Conservation (phyloP, 306 rosid species). For the Inga laurina region DNA sequence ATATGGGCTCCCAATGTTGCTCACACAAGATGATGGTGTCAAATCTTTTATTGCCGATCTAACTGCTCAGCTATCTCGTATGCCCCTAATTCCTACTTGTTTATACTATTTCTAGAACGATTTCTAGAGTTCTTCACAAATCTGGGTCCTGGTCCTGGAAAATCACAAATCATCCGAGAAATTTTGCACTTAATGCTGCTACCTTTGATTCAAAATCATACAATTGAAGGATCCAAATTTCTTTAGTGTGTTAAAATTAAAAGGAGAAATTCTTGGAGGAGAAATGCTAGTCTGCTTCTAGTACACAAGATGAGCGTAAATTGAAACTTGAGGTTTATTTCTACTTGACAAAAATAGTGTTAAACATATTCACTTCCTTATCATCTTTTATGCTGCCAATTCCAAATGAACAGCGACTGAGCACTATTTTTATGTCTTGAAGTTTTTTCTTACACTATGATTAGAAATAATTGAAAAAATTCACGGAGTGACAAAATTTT, state of each 20-base stretch:
- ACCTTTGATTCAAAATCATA: no score
- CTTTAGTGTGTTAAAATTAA: no score
- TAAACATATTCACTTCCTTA: neutral
- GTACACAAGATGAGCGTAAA: neutral
- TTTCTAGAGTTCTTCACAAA: no score
- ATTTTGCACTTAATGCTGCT: no score
- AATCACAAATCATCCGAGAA: no score
- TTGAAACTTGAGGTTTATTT: neutral
- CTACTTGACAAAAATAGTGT: neutral
- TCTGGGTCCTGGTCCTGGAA: no score
- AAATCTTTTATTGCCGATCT: slow-evolving; percentile 75
- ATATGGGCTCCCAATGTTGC: slow-evolving; percentile 95
- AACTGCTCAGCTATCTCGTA: slow-evolving; percentile 89
- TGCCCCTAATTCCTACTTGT: neutral
- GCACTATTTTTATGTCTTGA: neutral
- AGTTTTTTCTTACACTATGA: neutral
- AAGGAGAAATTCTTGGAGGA: no score
- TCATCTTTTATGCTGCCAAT: neutral
- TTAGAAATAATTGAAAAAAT: neutral
- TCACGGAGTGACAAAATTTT: neutral
- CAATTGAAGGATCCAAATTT: no score
- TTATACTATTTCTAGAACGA: no score
- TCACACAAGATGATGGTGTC: slow-evolving; percentile 91
- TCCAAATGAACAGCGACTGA: neutral
- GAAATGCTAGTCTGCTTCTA: no score